Base-by-base conservation (phyloP, 768 basidiomycete species). In the Candolleomyces efflorescens region DNA sequence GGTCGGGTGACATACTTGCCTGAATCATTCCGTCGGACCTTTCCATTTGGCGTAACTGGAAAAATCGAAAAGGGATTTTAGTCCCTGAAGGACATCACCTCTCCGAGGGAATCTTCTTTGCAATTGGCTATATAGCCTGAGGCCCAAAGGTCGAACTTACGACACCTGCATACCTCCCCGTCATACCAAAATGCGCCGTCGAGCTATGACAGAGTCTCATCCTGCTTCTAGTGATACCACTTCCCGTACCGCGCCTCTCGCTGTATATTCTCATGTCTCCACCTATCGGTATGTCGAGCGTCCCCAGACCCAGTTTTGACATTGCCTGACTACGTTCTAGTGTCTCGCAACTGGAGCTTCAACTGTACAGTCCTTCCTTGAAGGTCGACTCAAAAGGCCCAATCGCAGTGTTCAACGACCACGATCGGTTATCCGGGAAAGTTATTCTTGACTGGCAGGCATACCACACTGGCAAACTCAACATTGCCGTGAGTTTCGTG, bases 351-450 rank as follows among this genome's bases (percentile, higher is more conserved):
- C 70, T 88, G 64, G 82, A 86, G 60, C 74, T 89, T 54, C 81
- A 82, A 56, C 70, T 90, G 24, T 78, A 82, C 56, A 87, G 86
- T 55, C 78, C 84, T 5, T 84, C 80, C n/a, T 69, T 86, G 11
- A 83, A 82, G 65, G 67, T 78, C n/a, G 69, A 71, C 41, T 59
- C 59, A 54, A 65, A 65, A 37, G 73, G 74, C 3, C 69, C 73
- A 12, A 59, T 79, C 12, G 76, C 87, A 1, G 83, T 89, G 3
- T 89, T 86, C 61, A 78, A 80, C 36, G 79, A 83, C 53, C 77
- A 80, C 47, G 85, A 87, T 64, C 79, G 75, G 60, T 74, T 90
- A 15, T 74, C 77, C 60, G 88, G 88, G 36, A 81, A 77, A 54
- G 78, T 89, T 13, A 74, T 77, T 17, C 76, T 90, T 1, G 82